Evolutionary conservation across 108 stramenopile species (phyloP), one percentile per base, ranked within the genome.

Genomic region (Pseudonitzschia delicatissima): DNA sequence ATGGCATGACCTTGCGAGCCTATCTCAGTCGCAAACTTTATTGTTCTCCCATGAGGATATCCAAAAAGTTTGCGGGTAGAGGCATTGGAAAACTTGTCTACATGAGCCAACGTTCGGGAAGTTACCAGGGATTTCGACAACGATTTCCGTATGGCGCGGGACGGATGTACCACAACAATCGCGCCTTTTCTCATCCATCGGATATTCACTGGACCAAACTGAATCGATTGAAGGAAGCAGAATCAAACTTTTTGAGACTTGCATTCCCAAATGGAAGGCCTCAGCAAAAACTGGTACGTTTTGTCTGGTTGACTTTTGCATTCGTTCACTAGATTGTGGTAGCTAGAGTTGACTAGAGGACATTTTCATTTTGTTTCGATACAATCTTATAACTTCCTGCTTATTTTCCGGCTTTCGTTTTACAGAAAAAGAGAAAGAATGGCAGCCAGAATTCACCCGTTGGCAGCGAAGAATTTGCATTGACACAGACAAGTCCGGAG

Each of bases 41-140:
- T 49, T 98, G 97, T 68, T 88, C 95, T 45, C 96, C 96, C 8
- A 98, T 97, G 97, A 78, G 97, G 33, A 96, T 98, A 69, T 93
- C 95, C 37, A 98, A 98, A 76, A 80, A 80, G 60, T 80, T 62
- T 62, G 79, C 79, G 15, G 79, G 79, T 11, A 67, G 62, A 32
- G 71, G 79, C 0, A 80, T 76, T 27, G 79, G 79, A 8, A 80
- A 80, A 57, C 57, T 67, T 48, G 62, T 72, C 21, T 80, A 64
- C 40, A 45, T 66, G 40, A 39, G 57, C 57, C 50, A 67, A 35
- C 17, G 2, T 21, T 13, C 23, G 4, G 13, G 6, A 18, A 51
- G 5, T 18, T 5, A 7, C 27, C 3, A 12, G 25, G 23, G 13
- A 5, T 23, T 9, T 18, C 50, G 25, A 13, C 50, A 51, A 23